Conservation (phyloP, 139 green algal species). For the Gonium pectorale region DNA sequence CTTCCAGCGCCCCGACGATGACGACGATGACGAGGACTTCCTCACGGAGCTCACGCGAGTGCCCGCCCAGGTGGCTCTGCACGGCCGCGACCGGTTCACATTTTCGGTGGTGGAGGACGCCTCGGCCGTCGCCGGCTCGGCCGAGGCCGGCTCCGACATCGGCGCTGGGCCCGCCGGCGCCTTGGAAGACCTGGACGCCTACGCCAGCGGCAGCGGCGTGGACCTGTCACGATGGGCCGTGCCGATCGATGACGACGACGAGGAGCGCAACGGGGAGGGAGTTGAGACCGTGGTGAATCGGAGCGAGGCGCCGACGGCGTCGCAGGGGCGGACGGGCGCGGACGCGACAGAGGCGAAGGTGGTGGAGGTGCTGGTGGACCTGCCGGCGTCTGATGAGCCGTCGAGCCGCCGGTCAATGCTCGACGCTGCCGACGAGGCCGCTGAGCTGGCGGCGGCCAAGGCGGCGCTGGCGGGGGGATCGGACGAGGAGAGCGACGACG, state of each 20-base stretch:
- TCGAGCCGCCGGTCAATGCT: not conserved
- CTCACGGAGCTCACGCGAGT: constrained; percentile 54
- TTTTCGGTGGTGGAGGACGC: constrained; percentile 47
- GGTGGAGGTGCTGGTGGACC: constrained; percentile 19
- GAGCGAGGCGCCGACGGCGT: not conserved
- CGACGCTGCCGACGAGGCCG: constrained; percentile 1
- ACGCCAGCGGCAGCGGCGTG: constrained; percentile 4
- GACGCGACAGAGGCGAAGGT: not conserved
- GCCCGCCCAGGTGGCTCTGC: constrained; percentile 57
- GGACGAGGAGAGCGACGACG: constrained; percentile 22
- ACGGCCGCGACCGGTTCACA: constrained; percentile 61
- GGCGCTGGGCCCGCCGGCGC: not conserved
- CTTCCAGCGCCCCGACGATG: constrained; percentile 9
- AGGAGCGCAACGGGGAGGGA: not conserved
- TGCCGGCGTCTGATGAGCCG: not conserved
- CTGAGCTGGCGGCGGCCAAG: not conserved
- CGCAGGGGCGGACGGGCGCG: not conserved
- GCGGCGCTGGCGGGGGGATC: not conserved
- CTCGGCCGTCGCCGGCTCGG: not conserved
- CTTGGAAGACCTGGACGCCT: not conserved
- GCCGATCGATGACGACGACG: constrained; percentile 31
- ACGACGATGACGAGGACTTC: constrained; percentile 13
- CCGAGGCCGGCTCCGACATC: not conserved
- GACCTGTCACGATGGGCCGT: constrained; percentile 27
- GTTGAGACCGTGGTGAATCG: too few species aligned